Base-by-base conservation (phyloP, 345 rosid species). In the Lepidium sativum region DNA sequence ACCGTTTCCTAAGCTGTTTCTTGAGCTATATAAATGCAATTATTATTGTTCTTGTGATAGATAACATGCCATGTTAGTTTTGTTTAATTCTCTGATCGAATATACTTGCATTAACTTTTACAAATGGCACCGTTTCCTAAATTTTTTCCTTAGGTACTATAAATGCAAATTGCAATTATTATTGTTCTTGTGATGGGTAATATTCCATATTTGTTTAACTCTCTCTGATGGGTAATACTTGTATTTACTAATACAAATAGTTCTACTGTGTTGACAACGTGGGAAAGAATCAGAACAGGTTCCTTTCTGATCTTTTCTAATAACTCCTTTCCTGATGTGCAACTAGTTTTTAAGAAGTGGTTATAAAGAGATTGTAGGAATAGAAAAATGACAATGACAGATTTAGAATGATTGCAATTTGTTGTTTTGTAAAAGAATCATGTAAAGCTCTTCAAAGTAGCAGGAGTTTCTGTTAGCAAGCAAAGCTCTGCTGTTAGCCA, bases 401-500 rank as follows among this genome's bases (percentile, higher is more conserved):
- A 31, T 40, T 66, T 9, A 59, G 63, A 72, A 66, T 72, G 71
- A 66, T 72, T 72, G 39, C 50, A 27, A 8, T 59, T 66, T 59
- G 68, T 59, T 66, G 67, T 60, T 37, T 72, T 59, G 67, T 72
- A 37, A 59, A 52, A 31, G 43, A 65, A 20, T 59, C 76, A 72
- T 72, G 72, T 66, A 72, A 65, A 72, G 67, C 76, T 58, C 55
- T 58, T 58, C 67, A 58, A 58, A 52, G 51, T 25, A 43, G 57
- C 72, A 51, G 14, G 51, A 38, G 12, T 35, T 66, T 64, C 57
- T 57, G 65, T 64, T 64, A 32, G 59, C 14, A 71, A 56, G 47
- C 60, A 64, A 71, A 32, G 75, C 70, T 72, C 40, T 58, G 62
- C 71, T 65, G 71, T 59, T 65, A 41, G 50, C 76, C 43, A 33